Conservation (phyloP, 106 monocot genomes). For the Allium fistulosum region DNA sequence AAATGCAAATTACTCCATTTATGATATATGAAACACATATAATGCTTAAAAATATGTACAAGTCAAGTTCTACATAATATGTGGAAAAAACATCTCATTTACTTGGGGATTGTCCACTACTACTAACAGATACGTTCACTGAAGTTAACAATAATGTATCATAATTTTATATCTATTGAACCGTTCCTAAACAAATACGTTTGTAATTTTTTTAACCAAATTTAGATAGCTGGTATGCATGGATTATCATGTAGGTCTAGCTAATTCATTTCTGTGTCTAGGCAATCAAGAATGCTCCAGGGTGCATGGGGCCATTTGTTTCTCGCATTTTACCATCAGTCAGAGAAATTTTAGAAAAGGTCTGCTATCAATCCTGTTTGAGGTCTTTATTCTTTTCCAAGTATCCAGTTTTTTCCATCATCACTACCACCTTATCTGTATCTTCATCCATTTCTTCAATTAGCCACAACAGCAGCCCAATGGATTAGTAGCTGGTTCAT, state of each 20-base stretch:
- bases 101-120: too few species aligned
- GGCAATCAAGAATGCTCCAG: constrained; percentile 95
- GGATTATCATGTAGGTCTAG: too few species aligned
- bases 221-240: too few species aligned
- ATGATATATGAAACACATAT: too few species aligned
- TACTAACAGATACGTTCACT: too few species aligned
- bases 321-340: constrained; percentile 80
- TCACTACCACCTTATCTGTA: constrained; percentile 8
- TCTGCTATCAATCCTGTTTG: constrained; percentile 9
- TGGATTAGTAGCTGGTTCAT: constrained; percentile 83
- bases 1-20: too few species aligned
- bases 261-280: constrained; percentile 18
- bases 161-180: too few species aligned
- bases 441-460: constrained; percentile 3
- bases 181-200: too few species aligned
- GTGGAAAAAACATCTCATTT: too few species aligned
- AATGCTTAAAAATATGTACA: too few species aligned
- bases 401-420: not conserved
- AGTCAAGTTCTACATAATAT: too few species aligned
- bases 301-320: constrained; percentile 64
- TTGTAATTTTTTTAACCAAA: not conserved
- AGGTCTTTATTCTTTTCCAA: not conserved
- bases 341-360: constrained; percentile 61
- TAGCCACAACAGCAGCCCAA: constrained; percentile 66
- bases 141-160: too few species aligned